phyloP scores from a whole-genome alignment of 2,329 filamentous ascomycete species.

The Colletotrichum eremochloae region DNA sequence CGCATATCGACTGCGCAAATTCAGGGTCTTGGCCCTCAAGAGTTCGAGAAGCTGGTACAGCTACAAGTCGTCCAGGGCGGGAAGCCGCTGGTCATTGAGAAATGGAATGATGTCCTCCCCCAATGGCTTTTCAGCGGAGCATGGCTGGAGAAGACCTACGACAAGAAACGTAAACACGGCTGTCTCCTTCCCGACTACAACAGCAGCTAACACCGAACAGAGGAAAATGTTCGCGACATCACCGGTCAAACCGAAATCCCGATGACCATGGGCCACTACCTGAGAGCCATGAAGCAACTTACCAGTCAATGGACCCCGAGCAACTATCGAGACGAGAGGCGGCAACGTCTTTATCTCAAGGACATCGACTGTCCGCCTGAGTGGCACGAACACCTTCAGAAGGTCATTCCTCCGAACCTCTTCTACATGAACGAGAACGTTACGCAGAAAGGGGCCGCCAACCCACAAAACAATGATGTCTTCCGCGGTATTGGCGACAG shows the following conservation, averaged over 20 bases:
- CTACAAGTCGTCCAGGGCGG: constrained; percentile 88
- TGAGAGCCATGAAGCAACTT: constrained; percentile 87
- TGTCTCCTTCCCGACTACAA: background rate
- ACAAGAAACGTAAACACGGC: constrained; percentile 76
- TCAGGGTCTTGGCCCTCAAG: constrained; percentile 78
- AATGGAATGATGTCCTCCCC: constrained; percentile 83
- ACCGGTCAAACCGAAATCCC: constrained; percentile 79
- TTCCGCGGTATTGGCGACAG: constrained; percentile 62
- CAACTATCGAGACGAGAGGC: constrained; percentile 82
- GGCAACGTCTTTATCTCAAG: constrained; percentile 93
- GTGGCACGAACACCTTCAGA: constrained; percentile 85
- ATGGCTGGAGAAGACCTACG: constrained; percentile 85
- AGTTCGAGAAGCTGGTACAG: constrained; percentile 87
- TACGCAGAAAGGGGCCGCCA: constrained; percentile 54
- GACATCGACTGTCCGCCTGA: constrained; percentile 94
- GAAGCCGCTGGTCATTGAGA: constrained; percentile 90
- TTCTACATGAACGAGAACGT: constrained; percentile 92
- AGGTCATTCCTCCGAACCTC: constrained; percentile 82
- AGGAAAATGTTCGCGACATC: constrained; percentile 88
- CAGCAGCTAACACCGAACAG: constrained; percentile 58
- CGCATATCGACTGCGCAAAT: constrained; percentile 85
- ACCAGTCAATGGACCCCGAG: constrained; percentile 83
- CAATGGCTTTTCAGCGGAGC: constrained; percentile 81
- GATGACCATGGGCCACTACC: constrained; percentile 90
- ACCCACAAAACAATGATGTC: constrained; percentile 46